These are phyloP conservation scores for Smittium culicis DNA, from an alignment of 371 early-diverging fungal genomes.

Conservation along the genomic window DNA sequence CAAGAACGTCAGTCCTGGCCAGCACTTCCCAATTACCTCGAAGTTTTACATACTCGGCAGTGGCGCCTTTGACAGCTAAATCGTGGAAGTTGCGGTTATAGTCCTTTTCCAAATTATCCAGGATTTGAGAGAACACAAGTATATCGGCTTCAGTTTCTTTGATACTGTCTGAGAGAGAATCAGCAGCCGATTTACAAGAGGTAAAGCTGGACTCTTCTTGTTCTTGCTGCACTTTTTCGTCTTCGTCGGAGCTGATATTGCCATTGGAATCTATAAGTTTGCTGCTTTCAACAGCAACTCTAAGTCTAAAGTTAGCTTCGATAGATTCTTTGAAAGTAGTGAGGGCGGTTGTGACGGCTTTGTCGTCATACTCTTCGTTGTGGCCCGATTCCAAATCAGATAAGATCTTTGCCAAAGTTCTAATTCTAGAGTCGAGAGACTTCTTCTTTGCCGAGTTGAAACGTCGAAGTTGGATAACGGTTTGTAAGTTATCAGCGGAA, in stretches of 20 bases:
- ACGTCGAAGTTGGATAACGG: conserved; percentile 2
- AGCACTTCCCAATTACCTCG: neutral
- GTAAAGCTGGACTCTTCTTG: conserved; percentile 13
- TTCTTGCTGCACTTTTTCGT: conserved; percentile 16
- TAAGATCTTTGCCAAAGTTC: conserved; percentile 32
- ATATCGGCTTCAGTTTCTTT: conserved; percentile 2
- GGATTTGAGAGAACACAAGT: conserved; percentile 6
- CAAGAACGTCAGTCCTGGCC: neutral
- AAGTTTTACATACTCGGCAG: conserved; percentile 21
- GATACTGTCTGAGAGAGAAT: neutral
- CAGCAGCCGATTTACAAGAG: conserved; percentile 10
- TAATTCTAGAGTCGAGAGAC: neutral
- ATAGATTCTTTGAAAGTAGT: conserved; percentile 44
- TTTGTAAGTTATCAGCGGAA: neutral
- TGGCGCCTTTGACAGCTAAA: conserved; percentile 60
- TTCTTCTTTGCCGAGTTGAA: neutral
- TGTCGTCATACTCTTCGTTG: conserved; percentile 63
- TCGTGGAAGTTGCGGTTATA: conserved; percentile 71
- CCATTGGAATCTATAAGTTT: conserved; percentile 10
- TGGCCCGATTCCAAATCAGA: conserved; percentile 48
- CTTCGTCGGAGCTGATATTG: neutral
- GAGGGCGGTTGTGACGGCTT: conserved; percentile 52
- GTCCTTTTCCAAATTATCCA: conserved; percentile 45
- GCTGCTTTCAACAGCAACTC: conserved; percentile 14
- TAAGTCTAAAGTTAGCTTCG: conserved; percentile 19